Base-by-base conservation (phyloP, 1,284 basidiomycete species). In the Sporisorium graminicola region DNA sequence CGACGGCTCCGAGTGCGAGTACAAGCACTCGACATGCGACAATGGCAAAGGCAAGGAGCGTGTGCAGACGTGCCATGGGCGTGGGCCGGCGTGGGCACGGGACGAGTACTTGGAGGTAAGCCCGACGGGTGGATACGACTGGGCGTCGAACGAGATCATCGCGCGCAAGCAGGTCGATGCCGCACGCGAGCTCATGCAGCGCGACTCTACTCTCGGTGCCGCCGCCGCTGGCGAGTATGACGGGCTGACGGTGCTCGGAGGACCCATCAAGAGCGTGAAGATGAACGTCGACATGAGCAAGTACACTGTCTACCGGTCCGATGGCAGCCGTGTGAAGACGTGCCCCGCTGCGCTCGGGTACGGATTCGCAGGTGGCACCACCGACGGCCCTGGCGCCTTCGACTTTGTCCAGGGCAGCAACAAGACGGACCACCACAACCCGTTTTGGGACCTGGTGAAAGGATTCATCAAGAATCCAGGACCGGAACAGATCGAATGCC, bases 331-430 rank as follows among this genome's bases (percentile, higher is more conserved):
- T 0, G 91, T 91, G 53, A 88, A 88, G 43, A 94, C 93, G 0
- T 94, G 93, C 82, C 92, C 93, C 10, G 88, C 92, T 65, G 93
- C 92, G 40, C 87, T 93, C 86, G 93, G 65, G 46, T 59, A 75
- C 22, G 65, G 69, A 31, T 72, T 66, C 51, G 65, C 54, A 2
- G 92, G 91, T 56, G 92, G 92, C 77, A 93, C 92, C 24, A 93
- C 92, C 90, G 92, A 80, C 65, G 93, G 93, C 0, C 92, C 93
- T 0, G 93, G 93, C 16, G 90, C 90, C 0, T 92, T 93, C 74
- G 92, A 93, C 82, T 94, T 94, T 78, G 86, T 91, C 31, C 93
- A 94, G 86, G 92, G 93, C 4, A 88, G 90, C 73, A 93, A 93
- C 82, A 88, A 89, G 10, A 90, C 90, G 16, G 79, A 80, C 53